phyloP scores from a whole-genome alignment of 192 early-diverging fungal genomes.

The Coemansia sp. region DNA sequence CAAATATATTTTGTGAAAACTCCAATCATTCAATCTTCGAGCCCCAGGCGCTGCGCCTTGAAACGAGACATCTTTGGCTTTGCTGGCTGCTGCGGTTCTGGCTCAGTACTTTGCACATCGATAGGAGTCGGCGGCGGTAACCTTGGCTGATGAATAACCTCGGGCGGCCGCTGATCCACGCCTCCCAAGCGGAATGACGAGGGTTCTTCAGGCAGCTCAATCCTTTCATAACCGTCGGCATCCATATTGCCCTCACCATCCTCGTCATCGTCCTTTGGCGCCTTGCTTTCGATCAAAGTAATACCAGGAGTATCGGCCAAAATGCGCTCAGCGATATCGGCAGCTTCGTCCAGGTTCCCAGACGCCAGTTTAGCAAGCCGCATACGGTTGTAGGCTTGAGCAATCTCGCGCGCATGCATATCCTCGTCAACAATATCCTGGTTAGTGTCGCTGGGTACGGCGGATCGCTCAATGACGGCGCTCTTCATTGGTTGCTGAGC shows the following conservation, averaged over 20 bases:
- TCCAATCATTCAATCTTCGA: conserved; percentile 10
- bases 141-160: conserved; percentile 24
- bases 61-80: conserved; percentile 56
- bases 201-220: conserved; percentile 30
- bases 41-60: conserved; percentile 48
- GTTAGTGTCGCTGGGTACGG: conserved; percentile 1
- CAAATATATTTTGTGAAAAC: no score
- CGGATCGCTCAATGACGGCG: conserved; percentile 31
- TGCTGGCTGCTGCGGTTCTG: neutral
- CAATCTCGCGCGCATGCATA: conserved; percentile 50
- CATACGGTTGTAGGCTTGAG: conserved; percentile 41
- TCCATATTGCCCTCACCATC: conserved; percentile 2
- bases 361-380: conserved; percentile 25
- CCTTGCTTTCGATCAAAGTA: conserved; percentile 19
- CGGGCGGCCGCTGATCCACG: conserved; percentile 13
- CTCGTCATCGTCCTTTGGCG: conserved; percentile 6
- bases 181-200: neutral
- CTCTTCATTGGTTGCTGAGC: conserved; percentile 26
- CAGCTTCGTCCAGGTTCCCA: conserved; percentile 36
- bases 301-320: conserved; percentile 21
- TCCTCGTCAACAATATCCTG: conserved; percentile 36
- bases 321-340: conserved; percentile 34
- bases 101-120: neutral
- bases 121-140: neutral
- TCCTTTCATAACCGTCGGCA: conserved; percentile 12